Evolutionary conservation across 1,284 basidiomycete genomes (phyloP), one percentile per base, ranked within the genome.

Genomic region (Butyriboletus appendiculatus): DNA sequence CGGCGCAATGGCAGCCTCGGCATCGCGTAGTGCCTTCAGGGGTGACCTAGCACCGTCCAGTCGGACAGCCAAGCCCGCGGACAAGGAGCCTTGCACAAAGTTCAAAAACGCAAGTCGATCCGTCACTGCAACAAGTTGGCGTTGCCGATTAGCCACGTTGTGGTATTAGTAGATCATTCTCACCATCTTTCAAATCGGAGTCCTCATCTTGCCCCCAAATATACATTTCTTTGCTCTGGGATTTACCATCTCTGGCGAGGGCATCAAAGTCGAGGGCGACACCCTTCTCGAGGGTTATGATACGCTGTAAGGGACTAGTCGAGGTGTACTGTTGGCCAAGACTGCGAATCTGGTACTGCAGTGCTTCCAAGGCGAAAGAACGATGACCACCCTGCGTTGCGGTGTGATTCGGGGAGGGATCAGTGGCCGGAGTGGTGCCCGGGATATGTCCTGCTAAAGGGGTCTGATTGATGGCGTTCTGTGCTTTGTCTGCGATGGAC

Each of bases 21-120:
- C 84, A 68, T 84, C 82, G 15, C 90, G 82, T 12, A 92, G 73
- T 8, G 76, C 77, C 72, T 92, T 92, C 65, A 90, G 63, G 2
- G 88, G 80, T 0, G 73, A 69, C 39, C 90, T 81, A 10, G 89
- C 81, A 18, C 73, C 69, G 61, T 90, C 79, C 16, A 92, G 66
- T 61, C 83, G 83, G 20, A 69, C 64, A 0, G 87, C 80, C 32
- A 92, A 77, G 4, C 82, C 76, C 24, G 68, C 70, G 3, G 86
- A 76, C 32, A 92, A 76, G 10, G 85, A 80, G 6, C 88, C 89
- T 39, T 86, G 79, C 9, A 88, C 78, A 62, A 84, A 92, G 65
- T 88, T 89, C 49, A 92, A 72, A 71, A 87, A 92, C 1, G 87
- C 90, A 33, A 92, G 74, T 42, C 90, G 80, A 69, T 92, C 90